A percentile compares a stretch with the other conserved stretches of the same genome.
Evolutionary conservation across 2,329 filamentous ascomycete species (phyloP).

Genomic region (Pezicula neosporulosa): DNA sequence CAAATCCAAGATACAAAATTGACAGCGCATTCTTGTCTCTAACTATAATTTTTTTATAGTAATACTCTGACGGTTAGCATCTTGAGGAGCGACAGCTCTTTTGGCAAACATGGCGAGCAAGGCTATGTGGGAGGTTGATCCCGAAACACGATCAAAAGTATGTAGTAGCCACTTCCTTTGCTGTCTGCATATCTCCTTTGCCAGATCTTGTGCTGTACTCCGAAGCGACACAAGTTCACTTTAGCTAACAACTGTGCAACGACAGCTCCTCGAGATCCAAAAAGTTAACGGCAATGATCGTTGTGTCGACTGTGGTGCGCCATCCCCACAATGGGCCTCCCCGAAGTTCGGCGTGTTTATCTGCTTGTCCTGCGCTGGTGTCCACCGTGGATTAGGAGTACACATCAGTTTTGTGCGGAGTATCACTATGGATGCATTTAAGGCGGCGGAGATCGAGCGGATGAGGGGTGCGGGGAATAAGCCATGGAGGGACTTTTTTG

Average conservation of each 20-base stretch:
- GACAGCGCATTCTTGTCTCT: too few relatives aligned
- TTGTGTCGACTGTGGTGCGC: conserved; percentile 94
- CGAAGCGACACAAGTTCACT: background rate
- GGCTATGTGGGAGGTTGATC: conserved; percentile 97
- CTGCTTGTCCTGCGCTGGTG: conserved; percentile 92
- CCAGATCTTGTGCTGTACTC: background rate
- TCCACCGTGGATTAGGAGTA: conserved; percentile 90
- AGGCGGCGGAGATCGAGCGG: conserved; percentile 83
- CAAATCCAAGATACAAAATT: background rate
- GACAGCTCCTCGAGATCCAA: conserved; percentile 82
- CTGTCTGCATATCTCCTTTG: background rate
- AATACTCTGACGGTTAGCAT: too few relatives aligned
- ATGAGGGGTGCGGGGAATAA: conserved; percentile 93
- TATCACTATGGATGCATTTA: conserved; percentile 99
- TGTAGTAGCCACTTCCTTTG: conserved; percentile 10
- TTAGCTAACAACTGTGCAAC: conserved; percentile 4
- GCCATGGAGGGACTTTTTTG: conserved; percentile 84
- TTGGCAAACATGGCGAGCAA: conserved; percentile 54
- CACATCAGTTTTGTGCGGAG: conserved; percentile 98
- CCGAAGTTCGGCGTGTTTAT: conserved; percentile 99
- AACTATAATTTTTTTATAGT: too few relatives aligned
- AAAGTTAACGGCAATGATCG: conserved; percentile 84
- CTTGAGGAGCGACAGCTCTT: background rate
- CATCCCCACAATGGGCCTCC: conserved; percentile 95
- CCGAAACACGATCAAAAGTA: conserved; percentile 94